Evolutionary conservation across 1,284 basidiomycete genomes (phyloP).

Genomic region (Volvariella surrecta): DNA sequence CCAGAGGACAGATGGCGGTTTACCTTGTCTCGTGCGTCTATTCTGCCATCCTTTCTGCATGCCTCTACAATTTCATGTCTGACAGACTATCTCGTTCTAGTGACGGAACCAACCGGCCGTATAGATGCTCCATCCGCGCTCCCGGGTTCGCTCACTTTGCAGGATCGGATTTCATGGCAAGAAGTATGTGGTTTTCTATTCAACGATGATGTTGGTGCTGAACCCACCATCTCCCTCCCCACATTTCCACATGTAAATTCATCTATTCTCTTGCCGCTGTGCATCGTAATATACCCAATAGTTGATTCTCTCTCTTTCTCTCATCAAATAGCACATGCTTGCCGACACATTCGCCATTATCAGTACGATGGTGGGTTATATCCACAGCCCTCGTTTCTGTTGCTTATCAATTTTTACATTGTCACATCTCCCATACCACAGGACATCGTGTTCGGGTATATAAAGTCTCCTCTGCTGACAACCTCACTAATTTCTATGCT

Average conservation of each 20-base stretch:
- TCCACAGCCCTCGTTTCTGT: background rate
- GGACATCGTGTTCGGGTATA: constrained; percentile 36
- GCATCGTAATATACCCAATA: no score
- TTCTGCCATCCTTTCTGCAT: no score
- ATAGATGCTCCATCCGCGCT: constrained; percentile 91
- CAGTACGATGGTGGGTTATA: constrained; percentile 76
- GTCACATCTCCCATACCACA: constrained; percentile 11
- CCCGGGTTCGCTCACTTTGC: constrained; percentile 92
- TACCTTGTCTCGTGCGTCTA: constrained; percentile 82
- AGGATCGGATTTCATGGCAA: constrained; percentile 92
- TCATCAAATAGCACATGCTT: constrained; percentile 62
- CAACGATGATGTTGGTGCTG: background rate
- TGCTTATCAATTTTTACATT: constrained; percentile 8
- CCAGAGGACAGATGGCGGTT: constrained; percentile 98
- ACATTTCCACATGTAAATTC: no score
- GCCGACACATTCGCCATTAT: constrained; percentile 92
- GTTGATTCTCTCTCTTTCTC: no score
- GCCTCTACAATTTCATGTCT: background rate
- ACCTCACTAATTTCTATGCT: background rate
- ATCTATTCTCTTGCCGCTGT: no score
- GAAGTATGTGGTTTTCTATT: constrained; percentile 41
- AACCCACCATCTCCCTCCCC: no score
- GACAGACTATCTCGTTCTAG: constrained; percentile 23
- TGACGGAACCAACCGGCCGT: constrained; percentile 88
- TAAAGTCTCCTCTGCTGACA: constrained; percentile 6